Conservation (phyloP, 306 rosid genomes). For the Vachellia pachyceras region DNA sequence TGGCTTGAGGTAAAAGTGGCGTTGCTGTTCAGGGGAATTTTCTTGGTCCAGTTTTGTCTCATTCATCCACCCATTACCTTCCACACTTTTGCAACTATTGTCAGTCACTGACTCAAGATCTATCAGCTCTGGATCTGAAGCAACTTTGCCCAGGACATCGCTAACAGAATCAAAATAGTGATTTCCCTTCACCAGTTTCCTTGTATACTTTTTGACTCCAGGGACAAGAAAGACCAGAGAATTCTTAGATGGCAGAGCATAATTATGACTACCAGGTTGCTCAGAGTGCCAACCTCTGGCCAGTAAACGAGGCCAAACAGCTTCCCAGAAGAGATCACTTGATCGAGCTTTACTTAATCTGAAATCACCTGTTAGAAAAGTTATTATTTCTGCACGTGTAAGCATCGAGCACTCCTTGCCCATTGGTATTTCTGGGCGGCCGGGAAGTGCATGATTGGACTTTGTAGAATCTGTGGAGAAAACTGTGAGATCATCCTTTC, state of each 20-base stretch:
- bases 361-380: conserved; percentile 80
- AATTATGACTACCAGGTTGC: conserved; percentile 69
- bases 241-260: conserved; percentile 55
- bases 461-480: conserved; percentile 54
- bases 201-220: conserved; percentile 77
- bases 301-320: conserved; percentile 97
- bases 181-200: conserved; percentile 76
- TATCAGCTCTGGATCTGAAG: conserved; percentile 80
- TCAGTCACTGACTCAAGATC: conserved; percentile 60
- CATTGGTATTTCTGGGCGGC: conserved; percentile 78
- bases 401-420: conserved; percentile 88
- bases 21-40: conserved; percentile 62
- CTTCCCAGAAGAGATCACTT: conserved; percentile 94
- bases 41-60: conserved; percentile 56
- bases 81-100: conserved; percentile 46
- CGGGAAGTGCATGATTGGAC: conserved; percentile 56
- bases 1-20: conserved; percentile 86
- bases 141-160: conserved; percentile 83
- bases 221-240: conserved; percentile 86
- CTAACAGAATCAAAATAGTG: conserved; percentile 82
- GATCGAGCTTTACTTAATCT: conserved; percentile 93
- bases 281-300: conserved; percentile 99
- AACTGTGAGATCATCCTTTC: conserved; percentile 84
- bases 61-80: conserved; percentile 58
- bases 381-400: conserved; percentile 66